Base-by-base conservation (phyloP, 1,284 basidiomycete genomes). In the Heimioporus retisporus region DNA sequence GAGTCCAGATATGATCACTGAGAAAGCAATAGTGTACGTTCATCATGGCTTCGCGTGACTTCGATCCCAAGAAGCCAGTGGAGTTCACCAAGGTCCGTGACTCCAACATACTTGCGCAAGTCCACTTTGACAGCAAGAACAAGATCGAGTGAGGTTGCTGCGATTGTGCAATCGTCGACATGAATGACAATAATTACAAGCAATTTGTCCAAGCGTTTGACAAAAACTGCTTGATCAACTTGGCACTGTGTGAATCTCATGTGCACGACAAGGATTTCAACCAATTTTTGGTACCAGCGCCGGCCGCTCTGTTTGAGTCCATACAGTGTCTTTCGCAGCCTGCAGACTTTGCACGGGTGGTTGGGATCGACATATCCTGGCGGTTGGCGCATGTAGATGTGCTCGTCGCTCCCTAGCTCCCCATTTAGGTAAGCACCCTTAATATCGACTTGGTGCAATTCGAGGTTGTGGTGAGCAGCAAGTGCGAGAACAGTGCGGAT, bases 21-120 rank as follows among this genome's bases (percentile, higher is more conserved):
- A 2, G 65, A 76, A 14, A 79, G 68, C 6, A 60, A 64, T 25
- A 77, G 68, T 18, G 72, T 69, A 28, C 63, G 43, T 2, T 43
- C 43, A 3, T 63, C 59, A 0, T 64, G 48, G 58, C 79, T 67
- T 1, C 66, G 60, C 6, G 43, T 62, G 31, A 80, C 69, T 58
- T 81, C 64, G 43, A 77, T 75, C 1, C 74, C 77, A 0, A 80
- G 70, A 0, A 81, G 55, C 70, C 60, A 66, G 6, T 66, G 46
- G 6, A 66, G 53, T 13, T 63, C 25, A 8, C 57, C 40, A 3
- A 63, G 15, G 31, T 58, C 51, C 13, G 40, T 53, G n/a, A 60
- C 23, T 16, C 54, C 51, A 19, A 60, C 23, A 15, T 53, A 31
- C 7, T 10, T 53, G 10, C 3, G 28, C 28, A 28, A 54, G 19